Evolutionary conservation across 345 rosid species (phyloP).

Genomic region (Stellera chamaejasme): DNA sequence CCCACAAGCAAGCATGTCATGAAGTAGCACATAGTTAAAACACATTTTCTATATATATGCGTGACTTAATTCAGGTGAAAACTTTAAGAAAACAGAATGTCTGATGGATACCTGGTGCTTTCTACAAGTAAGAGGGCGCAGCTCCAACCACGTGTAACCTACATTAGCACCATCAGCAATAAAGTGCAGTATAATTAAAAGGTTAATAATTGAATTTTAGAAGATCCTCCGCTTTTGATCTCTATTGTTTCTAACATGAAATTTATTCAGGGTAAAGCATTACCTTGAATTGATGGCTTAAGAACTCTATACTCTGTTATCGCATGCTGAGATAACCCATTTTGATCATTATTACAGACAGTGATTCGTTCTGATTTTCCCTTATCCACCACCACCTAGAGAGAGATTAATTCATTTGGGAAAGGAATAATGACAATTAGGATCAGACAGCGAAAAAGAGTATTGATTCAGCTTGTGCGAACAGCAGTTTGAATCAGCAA

Average conservation of each 20-base stretch:
- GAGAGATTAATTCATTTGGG: too few species aligned
- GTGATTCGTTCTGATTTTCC: constrained; percentile 93
- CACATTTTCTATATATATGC: not conserved
- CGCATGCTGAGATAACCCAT: constrained; percentile 60
- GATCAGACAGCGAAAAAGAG: too few species aligned
- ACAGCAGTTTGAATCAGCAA: constrained; percentile 5
- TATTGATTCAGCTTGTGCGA: not conserved
- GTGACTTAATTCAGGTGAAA: constrained; percentile 2
- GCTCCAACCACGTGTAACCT: constrained; percentile 92
- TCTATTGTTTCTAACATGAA: not conserved
- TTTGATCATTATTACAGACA: constrained; percentile 36
- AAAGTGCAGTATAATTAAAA: constrained; percentile 1
- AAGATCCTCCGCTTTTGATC: too few species aligned
- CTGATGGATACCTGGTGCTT: constrained; percentile 71
- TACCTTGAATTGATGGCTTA: constrained; percentile 55
- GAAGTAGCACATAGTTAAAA: constrained; percentile 3
- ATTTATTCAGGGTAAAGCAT: not conserved
- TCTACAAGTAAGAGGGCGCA: constrained; percentile 85
- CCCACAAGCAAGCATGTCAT: constrained; percentile 13
- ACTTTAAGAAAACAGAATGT: constrained; percentile 2
- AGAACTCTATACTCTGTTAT: constrained; percentile 74
- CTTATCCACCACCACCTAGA: constrained; percentile 67
- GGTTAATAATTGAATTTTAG: not conserved
- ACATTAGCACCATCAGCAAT: constrained; percentile 16
- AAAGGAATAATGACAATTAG: too few species aligned